These are phyloP conservation scores for Suhomyces sp. DNA, from an alignment of 805 yeast genomes.

Conservation along the genomic window DNA sequence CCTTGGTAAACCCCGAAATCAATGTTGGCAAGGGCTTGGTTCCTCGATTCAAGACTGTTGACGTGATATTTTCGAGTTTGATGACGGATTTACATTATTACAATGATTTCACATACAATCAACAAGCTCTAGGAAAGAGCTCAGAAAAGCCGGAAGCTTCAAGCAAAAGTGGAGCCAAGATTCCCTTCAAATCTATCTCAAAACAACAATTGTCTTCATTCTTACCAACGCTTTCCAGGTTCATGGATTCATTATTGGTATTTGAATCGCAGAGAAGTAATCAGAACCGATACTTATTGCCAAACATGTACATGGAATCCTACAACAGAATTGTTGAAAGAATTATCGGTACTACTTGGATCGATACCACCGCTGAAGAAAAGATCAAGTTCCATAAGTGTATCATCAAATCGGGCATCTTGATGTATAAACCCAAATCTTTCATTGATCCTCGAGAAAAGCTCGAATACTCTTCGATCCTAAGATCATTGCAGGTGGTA, in stretches of 20 bases:
- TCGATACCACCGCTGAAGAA: conserved; percentile 11
- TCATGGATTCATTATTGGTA: conserved; percentile 24
- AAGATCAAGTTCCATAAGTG: conserved; percentile 23
- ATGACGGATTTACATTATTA: conserved; percentile 27
- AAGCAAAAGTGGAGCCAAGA: conserved; percentile 9
- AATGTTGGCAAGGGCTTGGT: conserved; percentile 17
- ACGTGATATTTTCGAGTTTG: conserved; percentile 29
- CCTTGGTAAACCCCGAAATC: conserved; percentile 17
- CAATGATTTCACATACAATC: conserved; percentile 28
- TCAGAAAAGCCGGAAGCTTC: conserved; percentile 5
- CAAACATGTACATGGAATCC: conserved; percentile 22
- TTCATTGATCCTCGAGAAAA: conserved; percentile 20
- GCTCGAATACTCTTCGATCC: conserved; percentile 17
- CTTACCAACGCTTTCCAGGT: conserved; percentile 20
- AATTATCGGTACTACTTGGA: conserved; percentile 28
- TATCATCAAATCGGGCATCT: conserved; percentile 28
- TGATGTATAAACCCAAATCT: conserved; percentile 26
- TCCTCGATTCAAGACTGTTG: conserved; percentile 29
- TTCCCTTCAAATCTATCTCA: conserved; percentile 24
- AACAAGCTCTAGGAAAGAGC: conserved; percentile 4
- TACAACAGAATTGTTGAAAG: conserved; percentile 25
- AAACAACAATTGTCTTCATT: conserved; percentile 22
- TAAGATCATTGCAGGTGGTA: conserved; percentile 24
- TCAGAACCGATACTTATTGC: conserved; percentile 15
- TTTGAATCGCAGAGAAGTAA: conserved; percentile 13